A percentile compares a stretch with the other conserved stretches of the same genome.
Evolutionary conservation across 2,329 filamentous ascomycete species (phyloP).

Genomic region (Corinectria fuckeliana): DNA sequence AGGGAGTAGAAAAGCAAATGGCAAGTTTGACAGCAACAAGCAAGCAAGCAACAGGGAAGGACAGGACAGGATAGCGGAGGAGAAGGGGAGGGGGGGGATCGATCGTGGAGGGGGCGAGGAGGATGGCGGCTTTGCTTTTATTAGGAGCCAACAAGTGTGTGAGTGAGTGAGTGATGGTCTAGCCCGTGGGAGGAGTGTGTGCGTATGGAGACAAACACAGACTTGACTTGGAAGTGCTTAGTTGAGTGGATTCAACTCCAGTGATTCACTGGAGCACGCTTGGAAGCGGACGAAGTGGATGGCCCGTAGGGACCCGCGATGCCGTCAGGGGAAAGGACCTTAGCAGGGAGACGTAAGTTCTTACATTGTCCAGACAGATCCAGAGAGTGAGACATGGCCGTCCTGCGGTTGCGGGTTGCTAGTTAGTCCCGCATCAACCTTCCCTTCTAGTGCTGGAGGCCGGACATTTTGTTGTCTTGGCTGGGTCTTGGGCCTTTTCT

Average conservation of each 20-base stretch:
- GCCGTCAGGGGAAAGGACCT: too few relatives aligned
- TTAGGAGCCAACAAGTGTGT: slow-evolving; percentile 18
- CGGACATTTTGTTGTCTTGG: background rate
- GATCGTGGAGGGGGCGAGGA: slow-evolving; percentile 29
- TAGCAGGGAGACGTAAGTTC: too few relatives aligned
- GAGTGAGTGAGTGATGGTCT: too few relatives aligned
- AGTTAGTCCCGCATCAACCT: slow-evolving; percentile 6
- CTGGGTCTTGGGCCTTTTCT: background rate
- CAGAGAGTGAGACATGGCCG: too few relatives aligned
- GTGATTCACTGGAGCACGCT: too few relatives aligned
- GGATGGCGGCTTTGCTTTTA: slow-evolving; percentile 24
- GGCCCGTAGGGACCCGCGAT: too few relatives aligned
- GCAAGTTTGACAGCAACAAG: background rate
- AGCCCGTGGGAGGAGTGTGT: background rate
- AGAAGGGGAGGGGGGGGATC: background rate
- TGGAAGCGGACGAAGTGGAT: background rate
- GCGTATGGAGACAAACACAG: background rate
- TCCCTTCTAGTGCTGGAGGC: slow-evolving; percentile 4
- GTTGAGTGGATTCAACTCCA: background rate
- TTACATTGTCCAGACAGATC: too few relatives aligned
- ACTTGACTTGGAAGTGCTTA: background rate
- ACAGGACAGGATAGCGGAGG: background rate
- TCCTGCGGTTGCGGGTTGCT: background rate
- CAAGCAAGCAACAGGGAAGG: background rate
- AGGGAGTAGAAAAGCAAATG: background rate